Conservation (phyloP, 1,139 yeast species). For the Saccharomyces hybrid region DNA sequence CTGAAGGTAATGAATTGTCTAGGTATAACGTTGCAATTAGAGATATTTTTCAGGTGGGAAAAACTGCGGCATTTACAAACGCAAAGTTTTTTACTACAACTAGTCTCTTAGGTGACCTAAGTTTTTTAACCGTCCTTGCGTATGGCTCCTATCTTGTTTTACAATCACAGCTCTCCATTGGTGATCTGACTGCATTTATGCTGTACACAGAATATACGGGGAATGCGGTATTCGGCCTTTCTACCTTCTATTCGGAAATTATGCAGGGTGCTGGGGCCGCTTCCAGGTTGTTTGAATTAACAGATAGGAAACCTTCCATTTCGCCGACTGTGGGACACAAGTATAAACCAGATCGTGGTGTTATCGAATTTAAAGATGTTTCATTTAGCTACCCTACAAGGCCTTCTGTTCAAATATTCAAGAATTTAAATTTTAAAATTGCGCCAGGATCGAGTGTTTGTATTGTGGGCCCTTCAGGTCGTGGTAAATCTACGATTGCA, state of each 20-base stretch:
- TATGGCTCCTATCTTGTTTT: slow-evolving; percentile 77
- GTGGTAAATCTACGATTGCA: slow-evolving; percentile 88
- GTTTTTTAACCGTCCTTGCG: slow-evolving; percentile 66
- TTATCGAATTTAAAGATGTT: slow-evolving; percentile 57
- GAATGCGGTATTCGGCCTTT: slow-evolving; percentile 78
- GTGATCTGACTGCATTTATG: slow-evolving; percentile 88
- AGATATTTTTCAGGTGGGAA: slow-evolving; percentile 64
- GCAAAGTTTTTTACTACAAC: slow-evolving; percentile 74
- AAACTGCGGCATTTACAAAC: slow-evolving; percentile 69
- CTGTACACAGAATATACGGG: slow-evolving; percentile 93
- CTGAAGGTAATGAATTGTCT: slow-evolving; percentile 59
- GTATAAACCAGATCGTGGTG: slow-evolving; percentile 24
- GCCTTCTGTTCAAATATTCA: slow-evolving; percentile 62
- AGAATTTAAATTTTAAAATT: slow-evolving; percentile 55
- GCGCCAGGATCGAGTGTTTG: slow-evolving; percentile 83
- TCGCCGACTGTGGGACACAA: slow-evolving; percentile 53
- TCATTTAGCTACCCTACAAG: slow-evolving; percentile 82
- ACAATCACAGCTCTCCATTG: slow-evolving; percentile 64
- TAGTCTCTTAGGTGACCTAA: slow-evolving; percentile 72
- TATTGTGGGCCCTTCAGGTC: slow-evolving; percentile 93
- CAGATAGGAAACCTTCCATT: slow-evolving; percentile 67
- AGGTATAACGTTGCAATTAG: slow-evolving; percentile 65
- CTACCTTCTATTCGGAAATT: slow-evolving; percentile 82
- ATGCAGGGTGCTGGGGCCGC: slow-evolving; percentile 98
- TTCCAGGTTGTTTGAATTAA: slow-evolving; percentile 78